phyloP scores from a whole-genome alignment of 805 yeast genomes.

The Myxozyma neotropica region DNA sequence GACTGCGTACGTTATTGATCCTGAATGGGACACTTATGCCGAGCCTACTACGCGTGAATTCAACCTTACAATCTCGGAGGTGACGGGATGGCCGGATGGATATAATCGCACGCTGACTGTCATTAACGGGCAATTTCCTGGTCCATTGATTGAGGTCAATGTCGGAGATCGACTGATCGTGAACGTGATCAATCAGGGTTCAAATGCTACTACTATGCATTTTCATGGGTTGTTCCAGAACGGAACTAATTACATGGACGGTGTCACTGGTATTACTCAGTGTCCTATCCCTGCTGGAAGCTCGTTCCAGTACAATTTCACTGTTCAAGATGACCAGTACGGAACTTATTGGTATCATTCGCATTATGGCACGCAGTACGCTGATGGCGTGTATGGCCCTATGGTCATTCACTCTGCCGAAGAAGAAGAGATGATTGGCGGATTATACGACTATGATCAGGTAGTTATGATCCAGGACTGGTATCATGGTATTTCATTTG shows the following conservation, averaged over 20 bases:
- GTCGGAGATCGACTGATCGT: conserved; percentile 77
- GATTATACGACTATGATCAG: conserved; percentile 40
- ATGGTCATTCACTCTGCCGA: conserved; percentile 48
- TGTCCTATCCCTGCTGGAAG: conserved; percentile 84
- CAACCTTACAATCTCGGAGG: conserved; percentile 46
- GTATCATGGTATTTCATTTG: conserved; percentile 46
- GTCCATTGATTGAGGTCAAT: conserved; percentile 75
- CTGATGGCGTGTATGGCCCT: conserved; percentile 73
- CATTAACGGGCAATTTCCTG: conserved; percentile 73
- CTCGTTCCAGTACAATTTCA: conserved; percentile 78
- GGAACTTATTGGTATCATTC: conserved; percentile 98
- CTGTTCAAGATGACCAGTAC: conserved; percentile 64
- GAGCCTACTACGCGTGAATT: conserved; percentile 37
- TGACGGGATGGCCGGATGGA: conserved; percentile 60
- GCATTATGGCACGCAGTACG: conserved; percentile 83
- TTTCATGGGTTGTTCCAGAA: conserved; percentile 91
- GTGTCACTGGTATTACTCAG: conserved; percentile 82
- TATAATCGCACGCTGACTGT: conserved; percentile 56
- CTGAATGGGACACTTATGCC: conserved; percentile 27
- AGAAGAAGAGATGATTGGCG: conserved; percentile 41
- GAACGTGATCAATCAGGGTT: conserved; percentile 69
- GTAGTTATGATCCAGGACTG: conserved; percentile 48
- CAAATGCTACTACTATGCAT: conserved; percentile 75
- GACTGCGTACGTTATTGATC: conserved; percentile 17
- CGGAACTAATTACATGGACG: conserved; percentile 80